Evolutionary conservation across 2,329 filamentous ascomycete species (phyloP).

Genomic region (Phoma sp.): DNA sequence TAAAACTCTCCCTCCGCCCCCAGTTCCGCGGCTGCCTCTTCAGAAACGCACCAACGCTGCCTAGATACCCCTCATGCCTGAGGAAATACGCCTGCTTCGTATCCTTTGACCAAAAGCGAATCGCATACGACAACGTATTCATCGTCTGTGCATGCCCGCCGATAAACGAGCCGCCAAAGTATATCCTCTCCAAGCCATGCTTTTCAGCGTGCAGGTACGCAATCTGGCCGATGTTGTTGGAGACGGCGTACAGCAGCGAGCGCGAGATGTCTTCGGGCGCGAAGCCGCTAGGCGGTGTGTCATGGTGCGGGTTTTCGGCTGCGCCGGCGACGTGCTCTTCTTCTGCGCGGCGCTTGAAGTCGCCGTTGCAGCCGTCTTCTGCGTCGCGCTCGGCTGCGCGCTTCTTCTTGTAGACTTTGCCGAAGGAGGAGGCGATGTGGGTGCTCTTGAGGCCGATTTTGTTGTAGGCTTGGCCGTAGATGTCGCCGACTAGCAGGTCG

Average conservation of each 20-base stretch:
- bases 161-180: conserved; percentile 97
- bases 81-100: conserved; percentile 95
- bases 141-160: conserved; percentile 96
- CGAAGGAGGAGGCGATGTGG: conserved; percentile 94
- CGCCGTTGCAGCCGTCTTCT: conserved; percentile 70
- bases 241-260: conserved; percentile 90
- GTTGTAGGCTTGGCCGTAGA: conserved; percentile 93
- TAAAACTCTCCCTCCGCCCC: conserved; percentile 84
- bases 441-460: conserved; percentile 97
- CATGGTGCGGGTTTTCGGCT: conserved; percentile 41
- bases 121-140: conserved; percentile 95
- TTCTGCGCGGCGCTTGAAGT: conserved; percentile 50
- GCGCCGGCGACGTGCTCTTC: conserved; percentile 44
- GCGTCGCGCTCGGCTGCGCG: conserved; percentile 79
- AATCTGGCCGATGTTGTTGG: conserved; percentile 97
- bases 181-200: conserved; percentile 88
- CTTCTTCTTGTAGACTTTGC: conserved; percentile 95
- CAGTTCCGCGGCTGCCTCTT: conserved; percentile 90
- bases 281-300: conserved; percentile 66
- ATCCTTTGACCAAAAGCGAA: conserved; percentile 96
- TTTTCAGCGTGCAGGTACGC: conserved; percentile 97
- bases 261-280: conserved; percentile 84
- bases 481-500: conserved; percentile 96
- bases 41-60: conserved; percentile 91
- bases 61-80: conserved; percentile 93